Percentiles rank a stretch among this genome's conserved stretches.
phyloP scores from a whole-genome alignment of 2,329 filamentous ascomycete genomes.

The Colletotrichum eremochloae region DNA sequence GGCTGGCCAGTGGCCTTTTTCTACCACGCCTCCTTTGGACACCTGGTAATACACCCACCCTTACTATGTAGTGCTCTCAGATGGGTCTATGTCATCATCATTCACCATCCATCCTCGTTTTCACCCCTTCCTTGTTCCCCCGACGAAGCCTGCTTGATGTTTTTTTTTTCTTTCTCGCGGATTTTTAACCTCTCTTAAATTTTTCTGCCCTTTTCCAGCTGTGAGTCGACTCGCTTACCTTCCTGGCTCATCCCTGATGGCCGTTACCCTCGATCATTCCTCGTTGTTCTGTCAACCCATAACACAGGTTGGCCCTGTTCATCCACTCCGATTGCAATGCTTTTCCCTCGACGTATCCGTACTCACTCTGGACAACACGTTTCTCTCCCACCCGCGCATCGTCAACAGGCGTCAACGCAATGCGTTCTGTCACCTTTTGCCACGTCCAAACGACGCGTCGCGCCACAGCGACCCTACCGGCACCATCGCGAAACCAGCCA shows the following conservation, averaged over 20 bases:
- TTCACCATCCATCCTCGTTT: neutral
- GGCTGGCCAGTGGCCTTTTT: neutral
- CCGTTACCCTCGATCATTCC: slow-evolving; percentile 11
- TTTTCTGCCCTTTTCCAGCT: neutral
- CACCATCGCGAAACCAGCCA: slow-evolving; percentile 24
- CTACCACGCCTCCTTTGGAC: neutral
- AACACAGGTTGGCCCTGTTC: slow-evolving; percentile 21
- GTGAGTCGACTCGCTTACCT: slow-evolving; percentile 15
- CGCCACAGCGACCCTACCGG: slow-evolving; percentile 5
- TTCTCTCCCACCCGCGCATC: neutral
- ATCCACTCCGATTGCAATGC: slow-evolving; percentile 20
- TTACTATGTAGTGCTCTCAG: neutral
- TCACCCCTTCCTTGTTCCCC: slow-evolving; percentile 15
- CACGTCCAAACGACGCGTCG: slow-evolving; percentile 20
- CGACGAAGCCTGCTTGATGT: slow-evolving; percentile 28
- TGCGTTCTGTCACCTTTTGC: neutral
- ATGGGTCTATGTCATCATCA: slow-evolving; percentile 41
- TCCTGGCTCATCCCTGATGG: slow-evolving; percentile 35
- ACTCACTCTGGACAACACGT: neutral
- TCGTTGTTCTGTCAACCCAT: slow-evolving; percentile 16
- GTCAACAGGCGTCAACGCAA: neutral
- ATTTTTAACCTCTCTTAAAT: neutral
- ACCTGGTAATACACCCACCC: no score
- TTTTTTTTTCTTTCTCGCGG: slow-evolving; percentile 5
- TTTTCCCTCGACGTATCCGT: neutral